A percentile compares a stretch with the other conserved stretches of the same genome.
Conservation (phyloP, 495 filamentous ascomycete species). For the Bacidia gigantensis region DNA sequence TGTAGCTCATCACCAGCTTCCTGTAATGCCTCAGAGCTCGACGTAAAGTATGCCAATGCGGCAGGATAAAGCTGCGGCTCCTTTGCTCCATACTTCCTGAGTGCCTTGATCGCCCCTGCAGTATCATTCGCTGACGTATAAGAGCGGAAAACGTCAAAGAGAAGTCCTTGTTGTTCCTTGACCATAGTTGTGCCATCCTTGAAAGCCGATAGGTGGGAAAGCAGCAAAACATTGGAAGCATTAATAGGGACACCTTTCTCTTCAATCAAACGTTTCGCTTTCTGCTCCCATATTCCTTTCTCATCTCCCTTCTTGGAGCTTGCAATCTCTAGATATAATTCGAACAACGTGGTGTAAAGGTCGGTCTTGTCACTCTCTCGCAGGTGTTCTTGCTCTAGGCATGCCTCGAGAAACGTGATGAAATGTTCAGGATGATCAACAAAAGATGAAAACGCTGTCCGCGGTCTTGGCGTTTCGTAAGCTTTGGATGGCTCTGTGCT, state of each 20-base stretch:
- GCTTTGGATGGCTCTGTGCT: slow-evolving; percentile 18
- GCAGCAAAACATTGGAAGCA: slow-evolving; percentile 80
- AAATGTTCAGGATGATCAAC: slow-evolving; percentile 88
- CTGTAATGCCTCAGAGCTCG: slow-evolving; percentile 61
- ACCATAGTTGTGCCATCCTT: slow-evolving; percentile 81
- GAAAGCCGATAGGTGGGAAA: slow-evolving; percentile 87
- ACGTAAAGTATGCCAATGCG: slow-evolving; percentile 86
- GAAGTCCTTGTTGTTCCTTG: slow-evolving; percentile 80
- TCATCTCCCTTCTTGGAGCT: slow-evolving; percentile 52
- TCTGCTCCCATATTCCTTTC: slow-evolving; percentile 71
- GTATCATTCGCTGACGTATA: slow-evolving; percentile 93
- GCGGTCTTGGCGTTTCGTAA: slow-evolving; percentile 53
- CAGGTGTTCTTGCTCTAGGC: slow-evolving; percentile 50
- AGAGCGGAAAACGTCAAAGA: slow-evolving; percentile 92
- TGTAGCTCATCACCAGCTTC: slow-evolving; percentile 78
- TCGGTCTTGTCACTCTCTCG: slow-evolving; percentile 63
- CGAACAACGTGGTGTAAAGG: slow-evolving; percentile 89
- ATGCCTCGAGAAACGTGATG: slow-evolving; percentile 79
- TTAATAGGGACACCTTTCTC: slow-evolving; percentile 74
- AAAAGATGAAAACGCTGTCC: slow-evolving; percentile 91
- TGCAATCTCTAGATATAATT: slow-evolving; percentile 90
- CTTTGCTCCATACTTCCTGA: slow-evolving; percentile 79
- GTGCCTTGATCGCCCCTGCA: slow-evolving; percentile 70
- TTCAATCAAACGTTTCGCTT: slow-evolving; percentile 72
- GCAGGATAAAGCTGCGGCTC: slow-evolving; percentile 90